Evolutionary conservation across 495 filamentous ascomycete species (phyloP), one percentile per base, ranked within the genome.

Genomic region (Apodospora peruviana): DNA sequence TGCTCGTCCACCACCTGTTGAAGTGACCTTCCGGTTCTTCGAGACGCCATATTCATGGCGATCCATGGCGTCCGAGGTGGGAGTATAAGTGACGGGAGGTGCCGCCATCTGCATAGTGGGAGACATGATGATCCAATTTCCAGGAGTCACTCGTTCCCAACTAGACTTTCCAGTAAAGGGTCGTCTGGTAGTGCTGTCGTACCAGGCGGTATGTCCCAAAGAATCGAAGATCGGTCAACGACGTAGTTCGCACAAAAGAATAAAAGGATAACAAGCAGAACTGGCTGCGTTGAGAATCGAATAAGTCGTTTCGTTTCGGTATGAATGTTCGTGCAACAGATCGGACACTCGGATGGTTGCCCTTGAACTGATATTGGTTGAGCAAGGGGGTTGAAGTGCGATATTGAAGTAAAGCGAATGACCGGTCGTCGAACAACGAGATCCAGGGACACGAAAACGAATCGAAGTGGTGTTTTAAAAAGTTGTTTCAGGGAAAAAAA

Each of bases 1-100:
- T 44, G 84, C 83, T 65, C 85, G 70, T 18, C 84, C 84, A 43
- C 84, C 84, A 47, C 84, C 85, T 18, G 84, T 84, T 47, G 84
- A 84, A 29, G 77, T 75, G 27, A 68, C 63, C 67, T 87, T 87
- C 36, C 82, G 77, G 58, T 77, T 75, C 64, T 81, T 81, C 23
- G 75, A 66, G 40, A 78, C 65, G 23, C 72, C 77, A 60, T 70
- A 79, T 14, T 75, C 74, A 40, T 78, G 77, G 35, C 77, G 77
- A 35, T 73, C 66, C 41, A 75, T 59, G 41, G 60, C 67, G 52
- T 79, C 77, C 29, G 70, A 68, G 48, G 66, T 72, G 42, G 68
- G 75, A 14, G 63, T 60, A 51, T 72, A 77, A 11, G 66, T 57
- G 37, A 51, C 62, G 41, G 62, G 57, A 10, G 68, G 66, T 18